Conservation (phyloP, 805 yeast genomes). For the Monosporozyma aerobia region DNA sequence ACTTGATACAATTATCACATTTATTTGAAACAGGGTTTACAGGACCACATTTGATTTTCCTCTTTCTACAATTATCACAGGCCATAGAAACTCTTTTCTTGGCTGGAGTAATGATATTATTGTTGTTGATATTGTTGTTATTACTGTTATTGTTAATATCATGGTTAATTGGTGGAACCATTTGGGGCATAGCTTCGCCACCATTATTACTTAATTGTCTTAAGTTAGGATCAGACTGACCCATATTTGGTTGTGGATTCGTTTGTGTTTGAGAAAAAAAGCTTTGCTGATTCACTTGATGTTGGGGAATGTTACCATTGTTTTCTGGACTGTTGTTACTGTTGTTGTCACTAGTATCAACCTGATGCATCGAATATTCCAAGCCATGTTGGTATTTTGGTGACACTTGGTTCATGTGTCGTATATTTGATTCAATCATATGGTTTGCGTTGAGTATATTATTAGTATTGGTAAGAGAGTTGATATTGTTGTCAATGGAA, state of each 20-base stretch:
- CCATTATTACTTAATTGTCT: not conserved
- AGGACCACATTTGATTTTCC: constrained; percentile 26
- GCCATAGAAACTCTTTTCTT: constrained; percentile 26
- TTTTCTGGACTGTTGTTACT: not conserved
- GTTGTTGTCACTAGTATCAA: not conserved
- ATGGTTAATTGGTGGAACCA: not conserved
- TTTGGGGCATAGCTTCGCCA: not conserved
- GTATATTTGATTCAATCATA: not conserved
- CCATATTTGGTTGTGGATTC: not conserved
- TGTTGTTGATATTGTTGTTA: not conserved
- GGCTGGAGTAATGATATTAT: not conserved
- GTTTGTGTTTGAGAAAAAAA: not conserved
- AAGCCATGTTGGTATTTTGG: not conserved
- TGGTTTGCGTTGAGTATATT: not conserved
- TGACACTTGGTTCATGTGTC: not conserved
- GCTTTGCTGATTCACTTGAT: not conserved
- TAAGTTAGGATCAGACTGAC: not conserved
- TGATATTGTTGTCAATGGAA: not conserved
- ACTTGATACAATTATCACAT: constrained; percentile 25
- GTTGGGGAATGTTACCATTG: not conserved
- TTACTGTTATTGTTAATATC: not conserved
- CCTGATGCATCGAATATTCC: not conserved
- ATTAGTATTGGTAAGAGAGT: not conserved
- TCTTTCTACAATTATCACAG: constrained; percentile 28
- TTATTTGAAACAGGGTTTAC: constrained; percentile 15